A percentile compares a stretch with the other conserved stretches of the same genome.
Conservation (phyloP, 345 rosid genomes). For the Heritiera littoralis region DNA sequence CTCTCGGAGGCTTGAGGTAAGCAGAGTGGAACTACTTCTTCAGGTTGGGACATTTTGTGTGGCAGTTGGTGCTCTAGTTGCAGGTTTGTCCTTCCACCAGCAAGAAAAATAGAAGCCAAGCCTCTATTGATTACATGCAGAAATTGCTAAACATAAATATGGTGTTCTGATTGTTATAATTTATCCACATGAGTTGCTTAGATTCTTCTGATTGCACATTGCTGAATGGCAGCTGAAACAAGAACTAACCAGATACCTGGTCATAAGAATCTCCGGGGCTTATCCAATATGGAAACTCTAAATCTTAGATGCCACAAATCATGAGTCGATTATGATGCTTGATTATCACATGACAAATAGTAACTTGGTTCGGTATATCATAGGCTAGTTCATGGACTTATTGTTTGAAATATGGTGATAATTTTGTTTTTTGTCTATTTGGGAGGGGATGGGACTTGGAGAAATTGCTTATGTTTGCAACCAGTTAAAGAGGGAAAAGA, state of each 20-base stretch:
- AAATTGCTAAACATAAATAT: neutral
- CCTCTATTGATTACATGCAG: neutral
- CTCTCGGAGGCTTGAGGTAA: conserved; percentile 94
- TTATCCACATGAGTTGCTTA: neutral
- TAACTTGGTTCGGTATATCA: neutral
- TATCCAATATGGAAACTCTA: neutral
- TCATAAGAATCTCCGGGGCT: neutral
- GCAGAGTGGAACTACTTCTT: conserved; percentile 93
- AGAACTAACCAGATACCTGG: neutral
- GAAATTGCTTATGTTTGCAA: neutral
- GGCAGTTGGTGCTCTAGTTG: conserved; percentile 83
- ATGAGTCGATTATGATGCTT: neutral
- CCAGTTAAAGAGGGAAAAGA: neutral
- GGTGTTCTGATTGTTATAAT: neutral
- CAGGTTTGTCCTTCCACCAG: conserved; percentile 50
- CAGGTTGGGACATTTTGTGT: conserved; percentile 95
- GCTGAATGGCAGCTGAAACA: conserved; percentile 1
- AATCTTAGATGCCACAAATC: neutral
- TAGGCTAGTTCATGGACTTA: neutral
- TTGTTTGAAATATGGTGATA: neutral
- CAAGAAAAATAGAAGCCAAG: conserved; percentile 14
- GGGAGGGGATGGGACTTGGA: neutral
- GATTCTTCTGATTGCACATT: neutral
- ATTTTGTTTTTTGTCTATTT: neutral
- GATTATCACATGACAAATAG: neutral